A percentile compares a stretch with the other conserved stretches of the same genome.
Evolutionary conservation across 2,329 filamentous ascomycete species (phyloP).

Genomic region (Rhexocercosporidium sp.): DNA sequence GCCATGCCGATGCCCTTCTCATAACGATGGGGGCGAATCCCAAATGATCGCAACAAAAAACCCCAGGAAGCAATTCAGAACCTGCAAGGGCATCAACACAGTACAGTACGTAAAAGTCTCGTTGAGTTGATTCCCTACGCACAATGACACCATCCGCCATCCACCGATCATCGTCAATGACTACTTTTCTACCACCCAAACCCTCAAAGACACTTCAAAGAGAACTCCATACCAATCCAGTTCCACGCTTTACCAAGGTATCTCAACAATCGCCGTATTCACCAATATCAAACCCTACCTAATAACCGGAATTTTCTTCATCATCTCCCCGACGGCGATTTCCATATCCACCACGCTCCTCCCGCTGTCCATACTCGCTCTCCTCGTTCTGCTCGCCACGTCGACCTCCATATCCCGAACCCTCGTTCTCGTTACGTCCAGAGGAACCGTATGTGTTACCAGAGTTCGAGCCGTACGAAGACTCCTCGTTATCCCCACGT

Average conservation of each 20-base stretch:
- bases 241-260: conserved; percentile 8
- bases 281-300: neutral
- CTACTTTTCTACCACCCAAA: neutral
- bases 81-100: no score
- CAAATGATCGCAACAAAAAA: no score
- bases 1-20: no score
- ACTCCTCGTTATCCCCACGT: conserved; percentile 1
- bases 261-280: neutral
- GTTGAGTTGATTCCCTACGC: no score
- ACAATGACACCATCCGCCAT: neutral
- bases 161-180: no score
- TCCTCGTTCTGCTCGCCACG: conserved; percentile 1
- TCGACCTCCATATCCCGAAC: conserved; percentile 2
- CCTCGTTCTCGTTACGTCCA: conserved; percentile 10
- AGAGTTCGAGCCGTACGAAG: neutral
- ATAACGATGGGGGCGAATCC: no score
- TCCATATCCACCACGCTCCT: conserved; percentile 7
- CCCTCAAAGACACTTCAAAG: neutral
- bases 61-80: no score
- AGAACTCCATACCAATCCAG: conserved; percentile 5
- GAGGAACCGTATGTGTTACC: neutral
- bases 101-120: no score
- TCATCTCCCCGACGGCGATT: conserved; percentile 5
- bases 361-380: conserved; percentile 7
- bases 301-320: conserved; percentile 18